Base-by-base conservation (phyloP, 2,329 filamentous ascomycete species). In the Berkeleyomyces basicola region DNA sequence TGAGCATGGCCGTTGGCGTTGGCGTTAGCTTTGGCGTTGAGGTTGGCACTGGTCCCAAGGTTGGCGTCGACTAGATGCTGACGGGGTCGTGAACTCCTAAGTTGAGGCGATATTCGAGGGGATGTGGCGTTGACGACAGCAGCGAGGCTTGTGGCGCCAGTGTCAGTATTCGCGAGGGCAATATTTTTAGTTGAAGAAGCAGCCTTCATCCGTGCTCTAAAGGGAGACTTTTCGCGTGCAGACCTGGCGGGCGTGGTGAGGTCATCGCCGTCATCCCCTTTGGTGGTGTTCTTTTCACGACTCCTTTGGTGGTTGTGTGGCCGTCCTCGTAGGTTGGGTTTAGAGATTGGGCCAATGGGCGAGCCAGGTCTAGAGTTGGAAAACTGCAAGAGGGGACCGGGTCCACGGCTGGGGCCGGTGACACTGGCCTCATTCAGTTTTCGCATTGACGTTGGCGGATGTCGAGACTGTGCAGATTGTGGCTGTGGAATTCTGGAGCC, bases 31-130 rank as follows among this genome's bases (percentile, higher is more conserved):
- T 61, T 81, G n/a, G 86, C 86, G 62, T 82, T 78, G 7, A 88
- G 23, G 31, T 49, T 23, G 31, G n/a, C 46, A 49, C 31, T 49
- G 16, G 33, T 31, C 4, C 16, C 39, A 7, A 14, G 11, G n/a
- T 61, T 81, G n/a, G 86, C 86, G 62, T 82, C 78, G 7, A 88
- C 89, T 31, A 95, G 84, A 7, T 87, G 85, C 69, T 89, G 85
- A 60, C 89, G 80, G n/a, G 88, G 88, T 49, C 88, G 80, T 49
- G 89, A 93, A 69, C 88, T 93, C 69, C 90, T 82, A 58, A 95
- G 75, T 7, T 86, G 83, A 3, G 90, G 89, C 0, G 90, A 95
- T 42, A 85, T 79, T 70, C 88, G 89, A 0, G 87, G 82, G 16
- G 79, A 78, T 51, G 87, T 82, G 42, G 82, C 16, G 7, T 37